Conservation (phyloP, 1,284 basidiomycete genomes). For the Fistulina hepatica region DNA sequence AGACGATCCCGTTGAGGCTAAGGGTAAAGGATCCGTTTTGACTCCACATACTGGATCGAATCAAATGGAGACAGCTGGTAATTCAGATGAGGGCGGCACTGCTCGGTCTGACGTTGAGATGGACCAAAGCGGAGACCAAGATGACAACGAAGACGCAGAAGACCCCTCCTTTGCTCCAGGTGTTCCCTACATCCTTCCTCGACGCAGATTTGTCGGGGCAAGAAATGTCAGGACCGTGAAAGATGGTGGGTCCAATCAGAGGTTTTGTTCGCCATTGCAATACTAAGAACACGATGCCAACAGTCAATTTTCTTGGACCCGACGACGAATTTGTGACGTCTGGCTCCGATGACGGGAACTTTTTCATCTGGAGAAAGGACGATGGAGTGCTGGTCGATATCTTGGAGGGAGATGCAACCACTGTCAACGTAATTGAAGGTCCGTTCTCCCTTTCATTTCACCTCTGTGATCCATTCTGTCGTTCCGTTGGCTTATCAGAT, state of each 20-base stretch:
- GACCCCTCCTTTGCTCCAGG: slow-evolving; percentile 22
- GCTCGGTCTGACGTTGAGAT: slow-evolving; percentile 9
- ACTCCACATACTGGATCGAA: slow-evolving; percentile 19
- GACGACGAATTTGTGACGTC: slow-evolving; percentile 70
- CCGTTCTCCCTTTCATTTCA: background rate
- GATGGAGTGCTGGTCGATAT: slow-evolving; percentile 60
- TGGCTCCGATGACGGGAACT: slow-evolving; percentile 85
- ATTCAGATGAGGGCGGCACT: slow-evolving; percentile 4
- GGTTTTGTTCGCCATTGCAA: background rate
- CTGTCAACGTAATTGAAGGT: slow-evolving; percentile 81
- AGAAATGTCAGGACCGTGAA: slow-evolving; percentile 84
- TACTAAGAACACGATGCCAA: background rate
- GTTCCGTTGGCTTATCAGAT: too few relatives aligned
- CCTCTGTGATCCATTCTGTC: background rate
- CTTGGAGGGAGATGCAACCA: slow-evolving; percentile 70
- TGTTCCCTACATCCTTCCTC: slow-evolving; percentile 61
- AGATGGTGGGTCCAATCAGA: slow-evolving; percentile 51
- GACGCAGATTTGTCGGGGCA: slow-evolving; percentile 57
- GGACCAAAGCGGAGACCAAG: slow-evolving; percentile 14
- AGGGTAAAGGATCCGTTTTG: slow-evolving; percentile 11
- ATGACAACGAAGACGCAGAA: slow-evolving; percentile 17
- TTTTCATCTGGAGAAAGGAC: slow-evolving; percentile 77
- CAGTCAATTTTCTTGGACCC: slow-evolving; percentile 79
- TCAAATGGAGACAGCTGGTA: slow-evolving; percentile 21
- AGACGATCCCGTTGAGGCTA: slow-evolving; percentile 43